These are phyloP conservation scores for Dacryopinax spathularia DNA, from an alignment of 768 basidiomycete genomes.

Conservation along the genomic window DNA sequence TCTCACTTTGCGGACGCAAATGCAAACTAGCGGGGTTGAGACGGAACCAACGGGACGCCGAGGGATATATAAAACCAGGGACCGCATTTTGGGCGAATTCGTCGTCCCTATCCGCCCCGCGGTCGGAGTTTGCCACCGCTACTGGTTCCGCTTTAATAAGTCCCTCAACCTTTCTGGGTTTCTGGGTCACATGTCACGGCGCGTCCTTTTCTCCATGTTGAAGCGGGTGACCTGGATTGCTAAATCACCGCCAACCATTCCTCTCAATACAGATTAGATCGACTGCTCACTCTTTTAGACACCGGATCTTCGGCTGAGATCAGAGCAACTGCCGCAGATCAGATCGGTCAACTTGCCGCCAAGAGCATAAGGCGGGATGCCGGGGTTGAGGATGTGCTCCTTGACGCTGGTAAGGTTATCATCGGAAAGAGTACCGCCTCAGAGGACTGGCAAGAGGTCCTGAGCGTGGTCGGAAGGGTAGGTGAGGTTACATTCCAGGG, in stretches of 20 bases:
- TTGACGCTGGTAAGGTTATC: constrained; percentile 28
- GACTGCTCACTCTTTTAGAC: constrained; percentile 88
- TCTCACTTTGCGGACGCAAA: background rate
- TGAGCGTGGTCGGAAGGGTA: constrained; percentile 83
- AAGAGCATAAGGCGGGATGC: constrained; percentile 76
- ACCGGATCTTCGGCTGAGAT: constrained; percentile 84
- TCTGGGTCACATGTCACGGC: constrained; percentile 3
- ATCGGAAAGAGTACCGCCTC: constrained; percentile 40
- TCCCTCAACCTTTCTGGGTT: background rate
- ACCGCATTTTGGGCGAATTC: background rate
- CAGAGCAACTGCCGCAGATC: constrained; percentile 89
- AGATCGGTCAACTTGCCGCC: constrained; percentile 80
- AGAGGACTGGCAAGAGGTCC: constrained; percentile 74
- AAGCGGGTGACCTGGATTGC: too few species aligned
- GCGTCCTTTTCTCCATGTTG: background rate
- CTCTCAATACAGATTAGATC: constrained; percentile 58
- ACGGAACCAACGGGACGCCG: background rate
- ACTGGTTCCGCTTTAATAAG: background rate
- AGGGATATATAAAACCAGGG: constrained; percentile 4
- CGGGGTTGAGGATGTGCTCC: constrained; percentile 53
- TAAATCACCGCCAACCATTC: background rate
- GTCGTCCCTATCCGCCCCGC: background rate
- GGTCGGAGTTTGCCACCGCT: background rate
- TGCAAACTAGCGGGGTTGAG: background rate
- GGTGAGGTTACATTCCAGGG: constrained; percentile 15